Evolutionary conservation across 2,329 filamentous ascomycete genomes (phyloP), one percentile per base, ranked within the genome.

Genomic region (Trichoderma brevicompactum): DNA sequence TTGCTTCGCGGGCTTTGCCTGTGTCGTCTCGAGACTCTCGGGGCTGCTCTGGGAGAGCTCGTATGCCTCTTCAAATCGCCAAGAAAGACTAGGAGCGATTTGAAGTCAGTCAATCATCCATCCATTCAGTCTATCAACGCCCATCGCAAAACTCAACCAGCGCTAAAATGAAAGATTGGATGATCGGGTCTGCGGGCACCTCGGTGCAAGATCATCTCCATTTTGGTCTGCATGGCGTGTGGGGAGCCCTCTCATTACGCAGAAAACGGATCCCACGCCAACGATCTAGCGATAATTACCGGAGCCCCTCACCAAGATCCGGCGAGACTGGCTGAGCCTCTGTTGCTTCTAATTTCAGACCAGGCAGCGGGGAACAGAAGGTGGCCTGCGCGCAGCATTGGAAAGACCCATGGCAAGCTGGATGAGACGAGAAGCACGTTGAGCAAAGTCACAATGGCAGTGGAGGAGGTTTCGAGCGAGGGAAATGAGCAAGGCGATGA

Each of bases 271-370:
- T 23, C 32, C 23, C 46, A 53, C 43, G 32, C 23, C 23, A 28
- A 46, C 59, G 48, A 62, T 62, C 59, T 62, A 62, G 59, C 17
- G 48, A 46, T 53, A 62, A 62, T 53, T 62, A 53, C 48, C 48
- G 59, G 48, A 50, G 59, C 59, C 48, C 59, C 59, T 54, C 49
- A 43, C 48, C 46, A 62, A 43, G 59, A 62, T 62, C 48, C 59
- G 59, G 46, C 48, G 28, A 53, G 23, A 50, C 15, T 10, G 23
- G 28, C 32, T 41, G 52, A 41, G 50, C 50, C 15, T 36, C 32
- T 34, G 52, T 8, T 52, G 46, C 46, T 62, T 62, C 59, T 62
- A 53, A 44, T 62, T 62, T 36, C 48, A 62, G 59, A 36, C n/a
- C 40, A 17, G 43, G 15, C 19, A 34, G 48, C 52, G n/a, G 52